Conservation (phyloP, 805 yeast genomes). For the Scheffersomyces lignosus region DNA sequence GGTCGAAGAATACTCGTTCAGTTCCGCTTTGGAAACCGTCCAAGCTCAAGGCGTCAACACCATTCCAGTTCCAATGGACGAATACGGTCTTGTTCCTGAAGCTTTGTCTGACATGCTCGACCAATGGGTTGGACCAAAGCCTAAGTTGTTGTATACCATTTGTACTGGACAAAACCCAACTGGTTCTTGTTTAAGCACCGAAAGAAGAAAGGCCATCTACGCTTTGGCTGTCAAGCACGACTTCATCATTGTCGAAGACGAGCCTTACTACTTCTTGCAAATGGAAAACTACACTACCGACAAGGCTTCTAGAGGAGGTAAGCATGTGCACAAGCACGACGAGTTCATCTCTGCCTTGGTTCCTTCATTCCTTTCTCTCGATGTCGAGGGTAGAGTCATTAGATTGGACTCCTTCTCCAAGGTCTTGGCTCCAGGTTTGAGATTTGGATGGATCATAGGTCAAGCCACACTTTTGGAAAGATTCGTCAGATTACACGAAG, state of each 20-base stretch:
- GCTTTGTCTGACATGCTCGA: slow-evolving; percentile 60
- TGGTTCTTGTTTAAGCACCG: slow-evolving; percentile 76
- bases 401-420: slow-evolving; percentile 90
- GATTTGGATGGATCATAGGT: slow-evolving; percentile 89
- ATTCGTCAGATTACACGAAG: slow-evolving; percentile 72
- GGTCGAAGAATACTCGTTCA: slow-evolving; percentile 79
- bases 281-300: slow-evolving; percentile 73
- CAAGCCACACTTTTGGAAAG: slow-evolving; percentile 65
- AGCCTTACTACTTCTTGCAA: slow-evolving; percentile 95
- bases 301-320: slow-evolving; percentile 27
- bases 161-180: slow-evolving; percentile 99
- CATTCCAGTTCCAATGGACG: slow-evolving; percentile 77
- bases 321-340: slow-evolving; percentile 50
- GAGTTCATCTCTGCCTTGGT: slow-evolving; percentile 67
- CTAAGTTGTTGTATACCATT: slow-evolving; percentile 85
- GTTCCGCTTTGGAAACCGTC: slow-evolving; percentile 83
- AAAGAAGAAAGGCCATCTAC: slow-evolving; percentile 78
- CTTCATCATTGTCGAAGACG: slow-evolving; percentile 87
- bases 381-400: slow-evolving; percentile 84
- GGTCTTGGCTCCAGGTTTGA: slow-evolving; percentile 86
- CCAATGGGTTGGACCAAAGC: slow-evolving; percentile 74
- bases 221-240: slow-evolving; percentile 82
- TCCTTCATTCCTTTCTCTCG: slow-evolving; percentile 72
- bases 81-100: slow-evolving; percentile 74
- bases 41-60: slow-evolving; percentile 67